A percentile compares a stretch with the other conserved stretches of the same genome.
phyloP scores from a whole-genome alignment of 257 asterid genomes.

The Scutellaria barbata region DNA sequence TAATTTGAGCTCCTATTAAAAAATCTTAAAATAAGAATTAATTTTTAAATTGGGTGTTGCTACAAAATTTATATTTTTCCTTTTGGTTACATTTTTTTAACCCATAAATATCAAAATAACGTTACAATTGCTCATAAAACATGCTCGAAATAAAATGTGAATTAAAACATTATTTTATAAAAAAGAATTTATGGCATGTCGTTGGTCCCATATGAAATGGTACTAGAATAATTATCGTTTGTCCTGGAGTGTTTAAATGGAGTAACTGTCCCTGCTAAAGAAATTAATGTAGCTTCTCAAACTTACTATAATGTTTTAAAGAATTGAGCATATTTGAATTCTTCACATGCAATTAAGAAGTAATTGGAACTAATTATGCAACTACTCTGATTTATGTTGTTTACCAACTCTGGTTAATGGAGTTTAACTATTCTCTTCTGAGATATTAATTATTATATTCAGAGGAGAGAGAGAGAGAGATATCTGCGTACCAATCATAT shows the following conservation, averaged over 20 bases:
- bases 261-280: not conserved
- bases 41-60: too few species aligned
- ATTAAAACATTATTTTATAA: too few species aligned
- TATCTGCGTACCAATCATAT: not conserved
- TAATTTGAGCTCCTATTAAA: too few species aligned
- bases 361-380: constrained; percentile 17
- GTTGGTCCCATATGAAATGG: not conserved
- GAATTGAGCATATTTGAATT: not conserved
- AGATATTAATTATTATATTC: not conserved
- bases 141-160: too few species aligned
- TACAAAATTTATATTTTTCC: too few species aligned
- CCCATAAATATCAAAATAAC: not conserved
- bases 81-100: too few species aligned
- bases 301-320: not conserved
- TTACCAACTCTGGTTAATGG: constrained; percentile 11
- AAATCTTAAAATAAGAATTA: too few species aligned
- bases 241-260: too few species aligned
- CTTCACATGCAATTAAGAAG: constrained; percentile 16
- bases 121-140: not conserved
- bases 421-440: not conserved
- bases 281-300: not conserved
- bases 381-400: constrained; percentile 14
- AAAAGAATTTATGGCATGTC: too few species aligned
- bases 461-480: not conserved
- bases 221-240: too few species aligned